phyloP scores from a whole-genome alignment of 192 early-diverging fungal species.

The Spizellomyces punctatus region DNA sequence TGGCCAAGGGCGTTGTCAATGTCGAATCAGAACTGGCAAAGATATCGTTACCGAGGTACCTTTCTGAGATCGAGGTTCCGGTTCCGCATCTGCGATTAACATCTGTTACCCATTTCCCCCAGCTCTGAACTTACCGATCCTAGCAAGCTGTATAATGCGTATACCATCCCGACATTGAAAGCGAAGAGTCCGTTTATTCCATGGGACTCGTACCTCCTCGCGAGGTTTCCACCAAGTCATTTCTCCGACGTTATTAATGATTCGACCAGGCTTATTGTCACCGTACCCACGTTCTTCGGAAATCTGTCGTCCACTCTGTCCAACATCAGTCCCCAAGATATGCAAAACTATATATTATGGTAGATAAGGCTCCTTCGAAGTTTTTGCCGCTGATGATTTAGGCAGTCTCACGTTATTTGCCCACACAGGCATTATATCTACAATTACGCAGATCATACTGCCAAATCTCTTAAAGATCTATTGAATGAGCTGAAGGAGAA shows the following conservation, averaged over 20 bases:
- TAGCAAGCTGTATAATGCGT: conserved; percentile 22
- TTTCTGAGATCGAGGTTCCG: background rate
- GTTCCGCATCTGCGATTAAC: background rate
- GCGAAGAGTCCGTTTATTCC: conserved; percentile 4
- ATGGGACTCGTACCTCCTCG: conserved; percentile 25
- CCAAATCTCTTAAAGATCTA: background rate
- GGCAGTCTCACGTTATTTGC: background rate
- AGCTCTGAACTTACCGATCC: conserved; percentile 24
- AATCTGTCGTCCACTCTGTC: conserved; percentile 15
- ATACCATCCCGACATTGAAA: conserved; percentile 9
- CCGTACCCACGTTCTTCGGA: conserved; percentile 16
- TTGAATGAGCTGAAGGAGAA: conserved; percentile 6
- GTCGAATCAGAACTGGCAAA: conserved; percentile 62
- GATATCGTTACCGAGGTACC: conserved; percentile 46
- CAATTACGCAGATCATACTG: background rate
- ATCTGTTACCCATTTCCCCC: background rate
- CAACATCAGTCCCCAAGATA: background rate
- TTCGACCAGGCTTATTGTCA: conserved; percentile 23
- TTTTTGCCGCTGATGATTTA: background rate
- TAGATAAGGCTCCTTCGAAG: background rate
- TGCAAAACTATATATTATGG: conserved; percentile 36
- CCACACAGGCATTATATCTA: background rate
- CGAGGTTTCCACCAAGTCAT: background rate
- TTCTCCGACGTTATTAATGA: conserved; percentile 10
- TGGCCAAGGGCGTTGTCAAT: conserved; percentile 52